Percentiles rank a stretch among this genome's conserved stretches.
These are phyloP conservation scores for Microstegium vimineum DNA, from an alignment of 176 grass and related monocot species.

Conservation along the genomic window DNA sequence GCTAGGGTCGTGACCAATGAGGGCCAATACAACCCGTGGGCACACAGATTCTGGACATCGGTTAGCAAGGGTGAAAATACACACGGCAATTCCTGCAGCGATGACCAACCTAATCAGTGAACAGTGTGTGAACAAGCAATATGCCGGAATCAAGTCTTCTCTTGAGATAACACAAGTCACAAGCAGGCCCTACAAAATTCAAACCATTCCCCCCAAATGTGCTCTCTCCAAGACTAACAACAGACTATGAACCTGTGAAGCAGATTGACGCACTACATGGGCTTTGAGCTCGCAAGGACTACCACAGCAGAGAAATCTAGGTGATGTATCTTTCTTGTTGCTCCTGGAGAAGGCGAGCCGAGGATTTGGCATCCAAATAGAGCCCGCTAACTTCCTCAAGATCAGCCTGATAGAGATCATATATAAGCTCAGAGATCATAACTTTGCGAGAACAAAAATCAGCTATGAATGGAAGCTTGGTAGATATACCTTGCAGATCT, in stretches of 20 bases:
- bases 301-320: conserved; percentile 25
- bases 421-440: background rate
- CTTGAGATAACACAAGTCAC: background rate
- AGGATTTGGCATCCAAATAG: conserved; percentile 82
- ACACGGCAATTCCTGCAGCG: background rate
- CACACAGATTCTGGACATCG: background rate
- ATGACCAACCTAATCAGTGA: conserved; percentile 22
- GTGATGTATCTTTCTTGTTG: conserved; percentile 91
- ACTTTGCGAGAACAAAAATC: conserved; percentile 1
- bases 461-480: background rate
- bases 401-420: conserved; percentile 51
- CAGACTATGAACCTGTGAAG: background rate
- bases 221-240: background rate
- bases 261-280: background rate
- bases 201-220: background rate
- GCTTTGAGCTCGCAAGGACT: background rate
- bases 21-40: background rate
- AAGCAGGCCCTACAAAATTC: background rate
- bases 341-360: conserved; percentile 84
- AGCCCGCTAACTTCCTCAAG: conserved; percentile 71
- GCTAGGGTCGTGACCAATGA: background rate
- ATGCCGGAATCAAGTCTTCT: conserved; percentile 16
- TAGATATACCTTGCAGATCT: conserved; percentile 76
- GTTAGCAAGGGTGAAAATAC: conserved; percentile 4
- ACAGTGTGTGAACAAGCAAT: conserved; percentile 24